Percentiles rank a stretch among this genome's conserved stretches.
These are phyloP conservation scores for Pseudogymnoascus sp. DNA, from an alignment of 2,329 filamentous ascomycete genomes.

Conservation along the genomic window DNA sequence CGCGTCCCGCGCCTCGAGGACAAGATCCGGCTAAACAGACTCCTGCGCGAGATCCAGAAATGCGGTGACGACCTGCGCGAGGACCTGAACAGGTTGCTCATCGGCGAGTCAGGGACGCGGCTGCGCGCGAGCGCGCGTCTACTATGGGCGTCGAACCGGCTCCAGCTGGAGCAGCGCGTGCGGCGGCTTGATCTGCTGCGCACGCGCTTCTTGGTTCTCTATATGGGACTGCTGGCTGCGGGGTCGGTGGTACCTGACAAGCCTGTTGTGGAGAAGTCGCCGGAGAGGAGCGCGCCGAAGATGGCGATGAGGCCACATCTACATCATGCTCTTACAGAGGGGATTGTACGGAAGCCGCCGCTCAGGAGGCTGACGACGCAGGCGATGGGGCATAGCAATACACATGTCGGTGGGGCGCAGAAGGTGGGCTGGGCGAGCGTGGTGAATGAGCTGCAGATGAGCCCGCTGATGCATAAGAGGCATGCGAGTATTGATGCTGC, in stretches of 20 bases:
- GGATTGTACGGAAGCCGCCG: conserved; percentile 33
- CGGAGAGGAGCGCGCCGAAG: conserved; percentile 18
- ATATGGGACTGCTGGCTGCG: conserved; percentile 51
- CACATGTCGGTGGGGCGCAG: conserved; percentile 40
- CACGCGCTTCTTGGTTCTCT: conserved; percentile 58
- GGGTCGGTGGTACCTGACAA: conserved; percentile 19
- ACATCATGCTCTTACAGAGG: conserved; percentile 23
- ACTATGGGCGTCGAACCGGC: conserved; percentile 50
- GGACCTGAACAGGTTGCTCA: conserved; percentile 46
- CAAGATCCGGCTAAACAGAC: conserved; percentile 49
- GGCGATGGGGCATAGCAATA: conserved; percentile 42
- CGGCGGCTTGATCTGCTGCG: conserved; percentile 52
- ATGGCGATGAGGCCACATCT: conserved; percentile 19
- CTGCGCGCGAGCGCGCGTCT: conserved; percentile 44
- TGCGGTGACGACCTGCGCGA: conserved; percentile 54
- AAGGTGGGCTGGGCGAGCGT: conserved; percentile 55
- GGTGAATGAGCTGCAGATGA: conserved; percentile 54
- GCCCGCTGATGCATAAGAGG: conserved; percentile 52
- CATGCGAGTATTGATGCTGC: conserved; percentile 55
- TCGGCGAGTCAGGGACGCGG: conserved; percentile 37
- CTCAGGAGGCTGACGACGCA: conserved; percentile 47
- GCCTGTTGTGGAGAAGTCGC: conserved; percentile 1
- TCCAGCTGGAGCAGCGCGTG: conserved; percentile 48
- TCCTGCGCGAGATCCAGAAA: conserved; percentile 56
- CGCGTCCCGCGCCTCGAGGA: conserved; percentile 53